phyloP scores from a whole-genome alignment of 306 rosid species.

The Prunus mira region DNA sequence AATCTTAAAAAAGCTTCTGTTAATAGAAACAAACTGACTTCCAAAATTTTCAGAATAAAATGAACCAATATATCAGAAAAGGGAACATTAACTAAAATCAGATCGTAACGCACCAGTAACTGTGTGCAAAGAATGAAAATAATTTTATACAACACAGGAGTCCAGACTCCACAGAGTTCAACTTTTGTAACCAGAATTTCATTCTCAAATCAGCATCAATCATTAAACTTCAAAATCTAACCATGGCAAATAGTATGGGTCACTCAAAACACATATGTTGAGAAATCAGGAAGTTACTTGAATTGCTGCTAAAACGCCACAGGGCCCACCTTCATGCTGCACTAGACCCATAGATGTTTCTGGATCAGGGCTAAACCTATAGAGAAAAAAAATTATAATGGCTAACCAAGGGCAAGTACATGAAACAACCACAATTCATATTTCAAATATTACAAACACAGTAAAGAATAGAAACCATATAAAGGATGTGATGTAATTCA shows the following conservation, averaged over 20 bases:
- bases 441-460: neutral
- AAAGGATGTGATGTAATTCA: neutral
- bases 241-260: neutral
- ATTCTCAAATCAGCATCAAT: neutral
- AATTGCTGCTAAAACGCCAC: constrained; percentile 98
- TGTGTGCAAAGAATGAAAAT: neutral
- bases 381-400: constrained; percentile 35
- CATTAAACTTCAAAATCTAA: neutral
- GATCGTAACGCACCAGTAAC: neutral
- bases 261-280: neutral
- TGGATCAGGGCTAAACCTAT: constrained; percentile 78
- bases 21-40: neutral
- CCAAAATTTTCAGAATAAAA: neutral
- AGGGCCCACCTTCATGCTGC: constrained; percentile 99
- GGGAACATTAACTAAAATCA: no score
- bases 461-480: neutral
- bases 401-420: constrained; percentile 29
- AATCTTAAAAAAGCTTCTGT: neutral
- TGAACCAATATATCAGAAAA: neutral
- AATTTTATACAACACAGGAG: neutral
- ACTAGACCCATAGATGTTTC: constrained; percentile 95
- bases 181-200: neutral
- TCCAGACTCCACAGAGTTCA: neutral
- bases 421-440: constrained; percentile 12
- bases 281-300: constrained; percentile 66